These are phyloP conservation scores for Penicillium riverlandense DNA, from an alignment of 495 filamentous ascomycete genomes.

Conservation along the genomic window DNA sequence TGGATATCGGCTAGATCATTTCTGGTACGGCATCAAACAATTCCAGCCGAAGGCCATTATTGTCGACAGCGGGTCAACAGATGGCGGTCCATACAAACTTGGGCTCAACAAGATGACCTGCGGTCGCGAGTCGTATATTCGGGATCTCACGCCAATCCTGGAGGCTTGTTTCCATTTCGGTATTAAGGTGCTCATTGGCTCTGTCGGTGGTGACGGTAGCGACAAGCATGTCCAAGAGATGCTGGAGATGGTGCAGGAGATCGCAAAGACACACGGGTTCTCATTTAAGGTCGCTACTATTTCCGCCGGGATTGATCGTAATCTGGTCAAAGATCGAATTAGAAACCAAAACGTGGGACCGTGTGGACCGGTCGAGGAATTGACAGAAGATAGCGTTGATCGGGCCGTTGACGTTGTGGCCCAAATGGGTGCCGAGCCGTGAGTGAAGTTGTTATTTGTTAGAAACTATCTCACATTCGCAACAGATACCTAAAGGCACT, in stretches of 20 bases:
- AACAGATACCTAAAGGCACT: constrained; percentile 26
- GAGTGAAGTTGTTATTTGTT: not conserved
- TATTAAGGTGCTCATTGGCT: constrained; percentile 37
- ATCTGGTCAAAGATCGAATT: constrained; percentile 19
- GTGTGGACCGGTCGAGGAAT: constrained; percentile 25
- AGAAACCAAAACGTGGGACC: constrained; percentile 14
- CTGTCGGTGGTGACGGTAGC: constrained; percentile 41
- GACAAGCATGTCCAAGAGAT: constrained; percentile 37
- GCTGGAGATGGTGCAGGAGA: constrained; percentile 25
- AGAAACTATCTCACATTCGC: not conserved
- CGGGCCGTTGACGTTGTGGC: constrained; percentile 21
- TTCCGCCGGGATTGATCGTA: constrained; percentile 25
- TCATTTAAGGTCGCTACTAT: constrained; percentile 36
- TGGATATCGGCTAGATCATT: constrained; percentile 24
- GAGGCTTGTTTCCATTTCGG: constrained; percentile 16
- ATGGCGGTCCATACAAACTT: constrained; percentile 39
- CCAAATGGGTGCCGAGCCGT: constrained; percentile 20
- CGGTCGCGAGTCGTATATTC: constrained; percentile 25
- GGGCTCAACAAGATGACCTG: constrained; percentile 28
- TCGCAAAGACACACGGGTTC: constrained; percentile 17
- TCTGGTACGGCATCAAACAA: constrained; percentile 19
- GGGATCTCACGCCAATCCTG: constrained; percentile 34
- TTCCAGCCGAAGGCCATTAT: constrained; percentile 37
- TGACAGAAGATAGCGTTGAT: constrained; percentile 32
- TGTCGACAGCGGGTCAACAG: constrained; percentile 42